Conservation (phyloP, 768 basidiomycete species). For the Tulasnella sp. region DNA sequence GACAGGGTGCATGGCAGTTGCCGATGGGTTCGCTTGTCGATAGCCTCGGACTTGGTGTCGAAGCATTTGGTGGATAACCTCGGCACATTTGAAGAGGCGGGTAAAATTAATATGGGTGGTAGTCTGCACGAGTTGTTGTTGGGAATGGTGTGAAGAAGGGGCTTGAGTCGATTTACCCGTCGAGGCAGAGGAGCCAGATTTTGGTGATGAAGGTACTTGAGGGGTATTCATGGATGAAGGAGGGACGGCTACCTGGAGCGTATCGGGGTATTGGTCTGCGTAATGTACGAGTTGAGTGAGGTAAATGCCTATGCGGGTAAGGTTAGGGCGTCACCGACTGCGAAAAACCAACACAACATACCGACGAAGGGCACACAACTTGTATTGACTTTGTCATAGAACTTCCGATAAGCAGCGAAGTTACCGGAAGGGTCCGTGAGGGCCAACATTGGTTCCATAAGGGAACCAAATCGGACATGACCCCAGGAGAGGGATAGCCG, state of each 20-base stretch:
- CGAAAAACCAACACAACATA: not conserved
- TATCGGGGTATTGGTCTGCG: conserved; percentile 3
- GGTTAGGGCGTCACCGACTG: not conserved
- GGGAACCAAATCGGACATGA: not conserved
- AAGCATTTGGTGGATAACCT: conserved; percentile 15
- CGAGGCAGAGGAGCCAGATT: not conserved
- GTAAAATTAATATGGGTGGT: conserved; percentile 11
- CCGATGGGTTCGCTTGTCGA: conserved; percentile 5
- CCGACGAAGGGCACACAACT: conserved; percentile 13
- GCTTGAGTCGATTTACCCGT: not conserved
- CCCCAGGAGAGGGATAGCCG: conserved; percentile 6
- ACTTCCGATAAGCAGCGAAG: conserved; percentile 6
- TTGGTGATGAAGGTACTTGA: not conserved
- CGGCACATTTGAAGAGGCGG: conserved; percentile 12
- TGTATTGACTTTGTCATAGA: conserved; percentile 3
- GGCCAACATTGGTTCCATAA: conserved; percentile 1
- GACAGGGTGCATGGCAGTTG: conserved; percentile 2
- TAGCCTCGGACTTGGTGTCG: conserved; percentile 6
- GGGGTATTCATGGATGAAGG: not conserved
- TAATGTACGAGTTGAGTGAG: not conserved
- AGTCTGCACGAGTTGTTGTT: not conserved
- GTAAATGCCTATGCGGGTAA: not conserved
- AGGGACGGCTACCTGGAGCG: not conserved
- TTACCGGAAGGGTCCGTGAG: conserved; percentile 9
- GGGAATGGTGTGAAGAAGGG: not conserved